Percentiles rank a stretch among this genome's conserved stretches.
phyloP scores from a whole-genome alignment of 1,284 basidiomycete species.

The Afroboletus lepidellus region DNA sequence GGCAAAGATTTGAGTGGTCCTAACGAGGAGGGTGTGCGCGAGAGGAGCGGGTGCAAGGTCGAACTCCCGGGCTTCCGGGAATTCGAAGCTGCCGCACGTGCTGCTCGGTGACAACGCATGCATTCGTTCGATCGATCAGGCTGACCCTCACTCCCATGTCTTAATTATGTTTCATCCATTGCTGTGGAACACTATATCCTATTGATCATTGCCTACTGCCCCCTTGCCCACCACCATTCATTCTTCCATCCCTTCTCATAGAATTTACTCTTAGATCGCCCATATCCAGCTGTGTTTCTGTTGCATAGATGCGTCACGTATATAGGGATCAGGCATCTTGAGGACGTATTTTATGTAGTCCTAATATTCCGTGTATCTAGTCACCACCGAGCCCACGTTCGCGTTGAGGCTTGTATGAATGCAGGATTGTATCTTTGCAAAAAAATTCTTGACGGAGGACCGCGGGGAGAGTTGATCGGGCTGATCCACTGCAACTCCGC shows the following conservation, averaged over 20 bases:
- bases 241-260: slow-evolving; percentile 17
- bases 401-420: slow-evolving; percentile 20
- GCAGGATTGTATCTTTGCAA: slow-evolving; percentile 17
- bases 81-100: slow-evolving; percentile 34
- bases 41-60: slow-evolving; percentile 22
- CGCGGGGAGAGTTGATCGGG: not conserved
- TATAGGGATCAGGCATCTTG: slow-evolving; percentile 38
- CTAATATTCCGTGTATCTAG: slow-evolving; percentile 35
- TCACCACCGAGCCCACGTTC: slow-evolving; percentile 7
- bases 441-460: not conserved
- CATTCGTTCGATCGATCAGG: not conserved
- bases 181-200: slow-evolving; percentile 21
- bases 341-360: slow-evolving; percentile 38
- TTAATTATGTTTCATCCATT: slow-evolving; percentile 11
- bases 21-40: slow-evolving; percentile 26
- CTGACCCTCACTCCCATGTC: slow-evolving; percentile 2
- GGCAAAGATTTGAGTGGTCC: slow-evolving; percentile 15
- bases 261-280: slow-evolving; percentile 23
- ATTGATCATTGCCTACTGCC: slow-evolving; percentile 10
- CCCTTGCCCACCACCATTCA: slow-evolving; percentile 8
- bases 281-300: slow-evolving; percentile 15
- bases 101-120: slow-evolving; percentile 18
- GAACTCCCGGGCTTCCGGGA: slow-evolving; percentile 37
- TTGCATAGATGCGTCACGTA: slow-evolving; percentile 32
- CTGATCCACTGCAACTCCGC: slow-evolving; percentile 18